A percentile compares a stretch with the other conserved stretches of the same genome.
Evolutionary conservation across 2,329 filamentous ascomycete genomes (phyloP).

Genomic region (Trichoderma afroharzianum): DNA sequence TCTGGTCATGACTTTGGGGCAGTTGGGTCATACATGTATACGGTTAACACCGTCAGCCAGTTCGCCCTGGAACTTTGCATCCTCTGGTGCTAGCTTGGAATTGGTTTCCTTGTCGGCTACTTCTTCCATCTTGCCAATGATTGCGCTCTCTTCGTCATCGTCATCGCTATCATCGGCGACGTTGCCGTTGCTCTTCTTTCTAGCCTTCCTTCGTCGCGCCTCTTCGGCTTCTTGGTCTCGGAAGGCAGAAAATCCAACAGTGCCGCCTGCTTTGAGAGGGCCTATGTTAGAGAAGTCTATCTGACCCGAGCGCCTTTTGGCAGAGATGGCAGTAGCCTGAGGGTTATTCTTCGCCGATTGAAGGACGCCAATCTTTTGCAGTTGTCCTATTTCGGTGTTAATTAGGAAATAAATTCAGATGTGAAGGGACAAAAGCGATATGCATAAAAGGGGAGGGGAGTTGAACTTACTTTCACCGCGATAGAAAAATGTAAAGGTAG

Average conservation of each 20-base stretch:
- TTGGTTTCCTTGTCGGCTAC: conserved; percentile 59
- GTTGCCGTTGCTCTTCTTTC: conserved; percentile 62
- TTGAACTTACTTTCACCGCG: conserved; percentile 78
- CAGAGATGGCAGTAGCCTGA: conserved; percentile 55
- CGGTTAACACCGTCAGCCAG: conserved; percentile 77
- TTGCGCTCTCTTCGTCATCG: conserved; percentile 62
- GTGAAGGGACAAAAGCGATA: too few species aligned
- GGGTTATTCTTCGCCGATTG: conserved; percentile 61
- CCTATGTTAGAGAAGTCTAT: conserved; percentile 82
- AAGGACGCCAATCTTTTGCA: conserved; percentile 93
- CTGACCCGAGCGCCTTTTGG: conserved; percentile 78
- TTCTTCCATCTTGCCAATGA: conserved; percentile 63
- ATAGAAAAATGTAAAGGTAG: conserved; percentile 97
- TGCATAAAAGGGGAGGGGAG: not conserved
- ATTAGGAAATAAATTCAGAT: not conserved
- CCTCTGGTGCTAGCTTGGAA: conserved; percentile 62
- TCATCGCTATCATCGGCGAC: conserved; percentile 74
- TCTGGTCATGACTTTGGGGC: not conserved
- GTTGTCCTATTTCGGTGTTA: conserved; percentile 63
- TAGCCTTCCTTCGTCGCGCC: conserved; percentile 51
- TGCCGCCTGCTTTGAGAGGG: conserved; percentile 80
- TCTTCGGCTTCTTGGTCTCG: conserved; percentile 63
- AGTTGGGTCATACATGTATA: conserved; percentile 61
- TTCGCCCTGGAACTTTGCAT: conserved; percentile 68
- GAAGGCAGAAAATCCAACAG: conserved; percentile 86